Conservation (phyloP, 2,329 filamentous ascomycete genomes). For the Arthrobotrys entomopaga region DNA sequence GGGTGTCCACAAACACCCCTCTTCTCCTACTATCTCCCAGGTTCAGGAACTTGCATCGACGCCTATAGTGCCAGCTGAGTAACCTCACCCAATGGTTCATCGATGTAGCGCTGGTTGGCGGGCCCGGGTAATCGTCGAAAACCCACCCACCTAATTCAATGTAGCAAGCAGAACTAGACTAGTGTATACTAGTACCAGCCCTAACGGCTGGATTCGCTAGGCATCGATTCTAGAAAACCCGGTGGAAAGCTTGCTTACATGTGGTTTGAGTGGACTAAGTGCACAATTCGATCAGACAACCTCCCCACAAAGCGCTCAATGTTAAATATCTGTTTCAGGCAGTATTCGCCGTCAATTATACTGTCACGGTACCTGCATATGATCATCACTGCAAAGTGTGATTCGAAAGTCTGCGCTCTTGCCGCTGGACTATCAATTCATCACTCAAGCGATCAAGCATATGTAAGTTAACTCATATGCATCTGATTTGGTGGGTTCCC, state of each 20-base stretch:
- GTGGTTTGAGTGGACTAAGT: conserved; percentile 14
- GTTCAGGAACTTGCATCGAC: conserved; percentile 18
- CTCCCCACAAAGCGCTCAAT: background rate
- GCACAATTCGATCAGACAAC: conserved; percentile 28
- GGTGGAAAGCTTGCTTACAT: conserved; percentile 3
- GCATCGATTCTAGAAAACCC: conserved; percentile 25
- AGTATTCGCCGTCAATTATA: conserved; percentile 50
- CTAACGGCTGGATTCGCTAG: conserved; percentile 37
- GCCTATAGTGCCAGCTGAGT: conserved; percentile 15
- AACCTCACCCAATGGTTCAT: conserved; percentile 8
- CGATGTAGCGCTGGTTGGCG: conserved; percentile 14
- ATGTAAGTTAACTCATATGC: background rate
- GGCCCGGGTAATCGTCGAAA: conserved; percentile 12
- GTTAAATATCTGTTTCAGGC: conserved; percentile 30
- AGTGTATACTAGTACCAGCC: conserved; percentile 15
- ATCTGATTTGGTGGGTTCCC: conserved; percentile 38
- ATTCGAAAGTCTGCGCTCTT: conserved; percentile 50
- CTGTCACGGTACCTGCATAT: conserved; percentile 45
- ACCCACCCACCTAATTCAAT: conserved; percentile 2
- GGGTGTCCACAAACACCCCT: conserved; percentile 23
- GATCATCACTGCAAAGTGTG: conserved; percentile 26
- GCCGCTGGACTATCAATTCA: background rate
- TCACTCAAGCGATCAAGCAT: background rate
- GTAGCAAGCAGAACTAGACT: too few species aligned
- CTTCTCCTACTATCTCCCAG: conserved; percentile 26